Conservation (phyloP, 306 rosid species). For the Coriaria nepalensis region DNA sequence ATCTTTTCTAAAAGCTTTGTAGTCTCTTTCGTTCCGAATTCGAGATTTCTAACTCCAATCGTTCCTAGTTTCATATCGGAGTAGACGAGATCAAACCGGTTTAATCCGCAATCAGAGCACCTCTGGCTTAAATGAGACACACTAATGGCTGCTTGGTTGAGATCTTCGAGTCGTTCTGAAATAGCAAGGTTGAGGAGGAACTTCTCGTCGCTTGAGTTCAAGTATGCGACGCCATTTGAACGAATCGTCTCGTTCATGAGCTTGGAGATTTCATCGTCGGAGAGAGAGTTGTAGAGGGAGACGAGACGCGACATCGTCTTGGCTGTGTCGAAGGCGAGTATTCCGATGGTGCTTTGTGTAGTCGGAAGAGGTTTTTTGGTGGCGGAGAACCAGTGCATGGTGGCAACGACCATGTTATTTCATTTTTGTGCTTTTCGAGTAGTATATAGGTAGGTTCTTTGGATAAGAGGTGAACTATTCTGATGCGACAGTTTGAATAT, state of each 20-base stretch:
- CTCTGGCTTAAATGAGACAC: conserved; percentile 29
- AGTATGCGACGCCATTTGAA: conserved; percentile 30
- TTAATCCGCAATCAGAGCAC: conserved; percentile 20
- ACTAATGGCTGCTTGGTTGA: conserved; percentile 29
- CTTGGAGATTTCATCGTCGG: conserved; percentile 26
- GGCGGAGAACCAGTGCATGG: conserved; percentile 20
- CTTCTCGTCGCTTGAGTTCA: conserved; percentile 35
- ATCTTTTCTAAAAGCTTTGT: conserved; percentile 19
- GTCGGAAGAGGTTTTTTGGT: conserved; percentile 9
- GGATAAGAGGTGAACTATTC: no score
- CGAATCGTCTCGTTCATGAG: conserved; percentile 21
- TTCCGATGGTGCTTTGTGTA: conserved; percentile 19
- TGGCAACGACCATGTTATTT: conserved; percentile 18
- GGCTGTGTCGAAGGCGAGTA: conserved; percentile 56
- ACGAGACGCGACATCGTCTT: conserved; percentile 48
- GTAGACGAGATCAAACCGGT: conserved; percentile 22
- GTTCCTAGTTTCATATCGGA: conserved; percentile 21
- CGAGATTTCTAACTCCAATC: conserved; percentile 12
- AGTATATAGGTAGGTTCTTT: no score
- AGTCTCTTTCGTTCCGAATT: conserved; percentile 13
- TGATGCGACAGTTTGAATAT: no score
- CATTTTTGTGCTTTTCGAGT: no score
- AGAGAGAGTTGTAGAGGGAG: conserved; percentile 42
- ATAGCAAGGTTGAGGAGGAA: conserved; percentile 53
- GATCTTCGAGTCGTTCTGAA: conserved; percentile 50